Base-by-base conservation (phyloP, 306 rosid species). In the Coriaria nepalensis region DNA sequence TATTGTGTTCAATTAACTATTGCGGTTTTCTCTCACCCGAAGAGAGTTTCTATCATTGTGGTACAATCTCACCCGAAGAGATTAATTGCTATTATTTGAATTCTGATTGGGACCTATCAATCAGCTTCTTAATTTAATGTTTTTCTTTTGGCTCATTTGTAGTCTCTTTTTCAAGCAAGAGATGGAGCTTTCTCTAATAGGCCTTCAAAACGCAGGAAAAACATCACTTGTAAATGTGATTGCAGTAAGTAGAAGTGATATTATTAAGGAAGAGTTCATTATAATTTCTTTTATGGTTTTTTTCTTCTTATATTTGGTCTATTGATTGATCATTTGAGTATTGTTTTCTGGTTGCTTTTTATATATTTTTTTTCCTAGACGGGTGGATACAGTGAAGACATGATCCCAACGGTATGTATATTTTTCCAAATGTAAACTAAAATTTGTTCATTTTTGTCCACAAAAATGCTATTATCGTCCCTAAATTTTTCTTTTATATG, bases 171-270 rank as follows among this genome's bases (percentile, higher is more conserved):
- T 67, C 69, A 76, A 79, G 78, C 87, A 76, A 64, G 83, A 79
- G 56, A 76, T 76, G 83, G 80, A 79, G 73, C 61, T 70, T 6
- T 76, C 87, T 47, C 39, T 79, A 48, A 70, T 79, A 58, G 80
- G 78, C 40, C 83, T 79, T 64, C 80, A 75, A 63, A 70, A 79
- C 72, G 79, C 79, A 2, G 77, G 87, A 52, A 79, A 75, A 70
- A 75, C 80, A 32, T 79, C 83, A 1, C 73, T 75, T 55, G 75
- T 79, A 43, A 79, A 72, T 59, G 87, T 67, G 56, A 61, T 79
- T 60, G 82, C 75, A 43, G 82, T 79, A 69, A 67, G 83, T 72
- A 39, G 52, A 37, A 12, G 6, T 35, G 29, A 1, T 20, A 20
- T 20, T 20, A 20, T 20, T 20, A 20, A 20, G 29, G 29, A 20